Percentiles rank a stretch among this genome's conserved stretches.
phyloP scores from a whole-genome alignment of 345 rosid genomes.

The Citrus hindsii region DNA sequence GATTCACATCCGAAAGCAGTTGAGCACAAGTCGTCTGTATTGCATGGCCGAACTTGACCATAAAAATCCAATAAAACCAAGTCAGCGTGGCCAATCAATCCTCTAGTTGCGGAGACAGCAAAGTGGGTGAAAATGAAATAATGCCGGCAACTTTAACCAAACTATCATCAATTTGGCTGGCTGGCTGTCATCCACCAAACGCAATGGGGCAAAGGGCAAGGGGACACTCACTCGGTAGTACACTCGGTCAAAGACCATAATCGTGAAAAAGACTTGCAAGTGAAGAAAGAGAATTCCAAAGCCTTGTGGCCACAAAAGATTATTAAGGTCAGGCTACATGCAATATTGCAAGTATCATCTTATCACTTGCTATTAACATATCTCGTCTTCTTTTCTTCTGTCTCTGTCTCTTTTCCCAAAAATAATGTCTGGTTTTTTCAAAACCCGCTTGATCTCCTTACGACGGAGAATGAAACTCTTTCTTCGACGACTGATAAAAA shows the following conservation, averaged over 20 bases:
- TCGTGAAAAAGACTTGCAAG: neutral
- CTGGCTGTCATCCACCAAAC: conserved; percentile 20
- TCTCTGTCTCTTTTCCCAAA: neutral
- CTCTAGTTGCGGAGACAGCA: conserved; percentile 1
- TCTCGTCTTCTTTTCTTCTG: too few relatives aligned
- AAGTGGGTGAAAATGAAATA: conserved; percentile 4
- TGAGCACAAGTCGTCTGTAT: neutral
- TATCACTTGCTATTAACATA: neutral
- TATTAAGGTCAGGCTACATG: neutral
- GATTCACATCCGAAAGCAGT: neutral
- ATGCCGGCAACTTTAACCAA: conserved; percentile 5
- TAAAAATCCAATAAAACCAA: neutral
- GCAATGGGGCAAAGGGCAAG: too few relatives aligned
- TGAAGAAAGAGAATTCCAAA: neutral
- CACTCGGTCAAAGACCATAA: neutral
- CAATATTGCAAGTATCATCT: neutral
- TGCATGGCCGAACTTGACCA: neutral
- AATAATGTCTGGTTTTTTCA: conserved; percentile 20
- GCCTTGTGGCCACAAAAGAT: conserved; percentile 1
- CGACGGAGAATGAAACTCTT: neutral
- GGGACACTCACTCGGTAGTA: neutral
- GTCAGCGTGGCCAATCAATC: neutral
- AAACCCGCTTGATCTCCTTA: conserved; percentile 20
- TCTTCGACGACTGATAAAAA: neutral
- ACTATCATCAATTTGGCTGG: neutral